Percentiles rank a stretch among this genome's conserved stretches.
These are phyloP conservation scores for Tolypocladium nubicola DNA, from an alignment of 2,329 filamentous ascomycete genomes.

Conservation along the genomic window DNA sequence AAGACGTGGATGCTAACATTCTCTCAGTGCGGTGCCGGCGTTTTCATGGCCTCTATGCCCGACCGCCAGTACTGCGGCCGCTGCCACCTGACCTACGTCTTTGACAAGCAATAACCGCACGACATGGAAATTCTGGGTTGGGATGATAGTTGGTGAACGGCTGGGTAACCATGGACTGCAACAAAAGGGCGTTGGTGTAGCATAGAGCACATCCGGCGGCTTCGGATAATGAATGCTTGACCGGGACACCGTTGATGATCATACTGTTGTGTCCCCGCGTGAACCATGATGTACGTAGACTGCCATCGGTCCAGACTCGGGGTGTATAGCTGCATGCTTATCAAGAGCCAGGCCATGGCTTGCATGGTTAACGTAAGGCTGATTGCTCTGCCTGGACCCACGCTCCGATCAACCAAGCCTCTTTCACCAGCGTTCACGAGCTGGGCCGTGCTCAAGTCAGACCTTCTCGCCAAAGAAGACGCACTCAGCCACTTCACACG, in stretches of 20 bases:
- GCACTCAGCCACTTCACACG: neutral
- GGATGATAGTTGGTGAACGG: constrained; percentile 18
- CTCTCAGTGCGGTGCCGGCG: constrained; percentile 87
- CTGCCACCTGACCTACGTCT: constrained; percentile 65
- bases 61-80: constrained; percentile 94
- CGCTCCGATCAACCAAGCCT: neutral
- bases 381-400: neutral
- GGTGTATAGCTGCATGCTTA: neutral
- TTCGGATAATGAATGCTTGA: constrained; percentile 29
- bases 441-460: no score
- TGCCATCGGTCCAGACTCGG: neutral
- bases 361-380: no score
- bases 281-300: constrained; percentile 5
- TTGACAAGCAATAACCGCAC: constrained; percentile 51
- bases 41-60: constrained; percentile 99
- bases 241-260: constrained; percentile 5
- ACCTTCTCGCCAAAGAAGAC: no score
- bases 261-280: neutral
- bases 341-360: no score
- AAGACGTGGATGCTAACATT: neutral
- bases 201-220: constrained; percentile 28
- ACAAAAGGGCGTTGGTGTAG: constrained; percentile 31
- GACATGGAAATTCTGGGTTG: constrained; percentile 15
- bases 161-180: constrained; percentile 19
- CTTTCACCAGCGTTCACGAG: neutral